These are phyloP conservation scores for Cladorrhinum sp. DNA, from an alignment of 2,329 filamentous ascomycete genomes.

Conservation along the genomic window DNA sequence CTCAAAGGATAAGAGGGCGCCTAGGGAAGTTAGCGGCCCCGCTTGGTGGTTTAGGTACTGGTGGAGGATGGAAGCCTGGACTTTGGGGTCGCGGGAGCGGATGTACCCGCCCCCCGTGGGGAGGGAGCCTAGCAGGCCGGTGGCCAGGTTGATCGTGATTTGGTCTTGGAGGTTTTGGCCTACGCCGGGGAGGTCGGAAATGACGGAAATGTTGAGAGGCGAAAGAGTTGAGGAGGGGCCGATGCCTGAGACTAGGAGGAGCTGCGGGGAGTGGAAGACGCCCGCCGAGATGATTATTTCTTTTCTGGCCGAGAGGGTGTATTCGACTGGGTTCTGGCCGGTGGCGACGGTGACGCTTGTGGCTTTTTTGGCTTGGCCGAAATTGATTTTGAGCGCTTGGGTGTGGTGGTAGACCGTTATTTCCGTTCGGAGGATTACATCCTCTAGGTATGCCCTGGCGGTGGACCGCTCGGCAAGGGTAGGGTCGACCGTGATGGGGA, in stretches of 20 bases:
- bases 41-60: constrained; percentile 29
- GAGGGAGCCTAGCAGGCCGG: constrained; percentile 31
- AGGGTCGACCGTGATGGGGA: constrained; percentile 31
- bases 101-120: constrained; percentile 30
- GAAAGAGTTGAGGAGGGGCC: constrained; percentile 34
- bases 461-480: constrained; percentile 33
- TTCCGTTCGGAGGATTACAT: constrained; percentile 25
- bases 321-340: constrained; percentile 20
- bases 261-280: constrained; percentile 38
- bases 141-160: constrained; percentile 32
- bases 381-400: constrained; percentile 44
- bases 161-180: constrained; percentile 61
- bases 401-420: constrained; percentile 42
- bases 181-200: constrained; percentile 56
- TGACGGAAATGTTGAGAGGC: constrained; percentile 45
- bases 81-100: constrained; percentile 26
- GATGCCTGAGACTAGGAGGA: constrained; percentile 41
- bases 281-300: constrained; percentile 43
- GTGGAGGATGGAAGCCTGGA: constrained; percentile 17
- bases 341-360: constrained; percentile 29
- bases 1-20: constrained; percentile 32
- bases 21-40: constrained; percentile 29
- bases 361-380: constrained; percentile 30
- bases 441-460: constrained; percentile 36
- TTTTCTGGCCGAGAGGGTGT: constrained; percentile 29